Evolutionary conservation across 306 rosid genomes (phyloP), one percentile per base, ranked within the genome.

Genomic region (Dicorynia guianensis): DNA sequence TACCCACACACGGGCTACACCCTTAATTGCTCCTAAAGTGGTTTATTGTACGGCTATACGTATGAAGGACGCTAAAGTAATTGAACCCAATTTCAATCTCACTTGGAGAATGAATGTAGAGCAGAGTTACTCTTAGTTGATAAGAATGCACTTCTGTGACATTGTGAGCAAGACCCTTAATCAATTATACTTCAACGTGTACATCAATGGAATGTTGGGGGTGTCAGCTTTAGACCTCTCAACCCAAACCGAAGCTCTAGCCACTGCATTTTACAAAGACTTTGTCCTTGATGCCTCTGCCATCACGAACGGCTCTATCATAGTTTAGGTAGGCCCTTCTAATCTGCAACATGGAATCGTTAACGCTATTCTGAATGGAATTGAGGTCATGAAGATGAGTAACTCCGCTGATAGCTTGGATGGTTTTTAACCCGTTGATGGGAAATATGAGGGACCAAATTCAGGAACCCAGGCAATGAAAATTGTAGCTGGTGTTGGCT

Each of bases 81-180:
- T 50, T 61, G 79, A 82, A 9, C 80, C 79, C 1, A 87, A 81
- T 40, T 82, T 89, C 82, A 94, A 94, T 30, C 88, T 94, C 19
- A 88, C 80, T 44, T 94, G 97, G 98, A 74, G 60, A 73, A 40
- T 94, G 62, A 72, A 78, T 36, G 94, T 88, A 12, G 98, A 91
- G 9, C 48, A 39, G 15, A 80, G 83, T 40, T 88, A 76, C 54
- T 87, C 91, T 12, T 94, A 91, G 68, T 83, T 91, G 85, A 77
- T 93, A 43, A 89, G 98, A 65, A 15, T 91, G 77, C 98, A 94
- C 81, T 94, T 94, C 50, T 89, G 96, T 55, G 98, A 94, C 76
- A 91, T 94, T 35, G 87, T 91, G n/a, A 91, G 97, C 81, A 67
- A 54, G 39, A 57, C 62, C 12, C 80, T 90, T 0, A 69, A 82